These are phyloP conservation scores for Penicillium aurantiogriseum DNA, from an alignment of 2,329 filamentous ascomycete species.

Conservation along the genomic window DNA sequence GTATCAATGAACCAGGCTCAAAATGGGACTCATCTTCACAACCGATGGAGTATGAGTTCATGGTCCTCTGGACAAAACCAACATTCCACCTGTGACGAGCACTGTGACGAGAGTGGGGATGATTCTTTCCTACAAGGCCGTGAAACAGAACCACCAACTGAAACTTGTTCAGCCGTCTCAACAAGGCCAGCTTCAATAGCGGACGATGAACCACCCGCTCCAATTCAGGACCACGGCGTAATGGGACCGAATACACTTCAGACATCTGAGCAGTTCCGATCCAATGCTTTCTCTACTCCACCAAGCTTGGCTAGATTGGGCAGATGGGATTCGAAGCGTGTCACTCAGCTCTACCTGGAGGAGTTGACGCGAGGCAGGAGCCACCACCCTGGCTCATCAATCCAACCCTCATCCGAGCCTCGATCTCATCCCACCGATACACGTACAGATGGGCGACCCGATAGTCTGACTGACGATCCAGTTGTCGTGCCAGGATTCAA, in stretches of 20 bases:
- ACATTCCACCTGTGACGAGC: slow-evolving; percentile 32
- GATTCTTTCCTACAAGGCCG: slow-evolving; percentile 28
- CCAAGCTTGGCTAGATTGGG: slow-evolving; percentile 54
- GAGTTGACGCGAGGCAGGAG: slow-evolving; percentile 42
- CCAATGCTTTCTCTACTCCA: slow-evolving; percentile 48
- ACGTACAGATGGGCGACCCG: slow-evolving; percentile 19
- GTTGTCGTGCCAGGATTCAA: slow-evolving; percentile 36
- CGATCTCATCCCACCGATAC: slow-evolving; percentile 12
- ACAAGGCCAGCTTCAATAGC: slow-evolving; percentile 42
- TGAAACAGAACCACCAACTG: slow-evolving; percentile 31
- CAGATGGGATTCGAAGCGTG: slow-evolving; percentile 55
- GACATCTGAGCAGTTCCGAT: slow-evolving; percentile 37
- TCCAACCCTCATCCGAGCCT: slow-evolving; percentile 25
- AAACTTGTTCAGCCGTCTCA: slow-evolving; percentile 37
- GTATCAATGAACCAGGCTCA: slow-evolving; percentile 22
- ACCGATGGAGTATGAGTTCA: slow-evolving; percentile 47
- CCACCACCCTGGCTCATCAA: slow-evolving; percentile 20
- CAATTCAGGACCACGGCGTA: slow-evolving; percentile 33
- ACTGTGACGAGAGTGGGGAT: slow-evolving; percentile 39
- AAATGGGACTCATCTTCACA: slow-evolving; percentile 23
- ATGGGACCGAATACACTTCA: slow-evolving; percentile 41
- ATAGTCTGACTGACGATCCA: slow-evolving; percentile 37
- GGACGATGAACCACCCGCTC: slow-evolving; percentile 16
- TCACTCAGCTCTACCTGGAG: slow-evolving; percentile 56
- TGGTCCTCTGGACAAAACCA: slow-evolving; percentile 44